A percentile compares a stretch with the other conserved stretches of the same genome.
phyloP scores from a whole-genome alignment of 2,329 filamentous ascomycete species.

The Clarireedia hainanense region DNA sequence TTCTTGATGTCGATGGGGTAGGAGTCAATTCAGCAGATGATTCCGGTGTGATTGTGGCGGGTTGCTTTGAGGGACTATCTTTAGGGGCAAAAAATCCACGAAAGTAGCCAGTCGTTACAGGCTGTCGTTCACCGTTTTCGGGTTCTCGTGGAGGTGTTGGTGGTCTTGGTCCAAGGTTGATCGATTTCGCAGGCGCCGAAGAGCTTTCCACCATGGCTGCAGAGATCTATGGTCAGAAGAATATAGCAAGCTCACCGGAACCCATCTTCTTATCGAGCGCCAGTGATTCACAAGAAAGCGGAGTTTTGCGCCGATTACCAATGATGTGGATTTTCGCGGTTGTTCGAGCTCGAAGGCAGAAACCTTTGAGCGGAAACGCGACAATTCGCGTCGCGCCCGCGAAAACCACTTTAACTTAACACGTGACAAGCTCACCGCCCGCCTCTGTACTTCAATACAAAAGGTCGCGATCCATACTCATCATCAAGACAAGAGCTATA shows the following conservation, averaged over 20 bases:
- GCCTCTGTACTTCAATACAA: not conserved
- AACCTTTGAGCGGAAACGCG: slow-evolving; percentile 3
- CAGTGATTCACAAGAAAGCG: not conserved
- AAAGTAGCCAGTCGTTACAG: slow-evolving; percentile 24
- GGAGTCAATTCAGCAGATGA: slow-evolving; percentile 30
- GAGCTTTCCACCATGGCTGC: slow-evolving; percentile 28
- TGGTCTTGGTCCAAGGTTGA: slow-evolving; percentile 49
- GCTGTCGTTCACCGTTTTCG: slow-evolving; percentile 28
- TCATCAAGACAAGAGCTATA: not conserved
- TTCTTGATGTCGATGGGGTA: slow-evolving; percentile 25
- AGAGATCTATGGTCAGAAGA: slow-evolving; percentile 11
- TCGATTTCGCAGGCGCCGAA: slow-evolving; percentile 31
- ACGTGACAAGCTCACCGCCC: slow-evolving; percentile 2
- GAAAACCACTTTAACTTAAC: slow-evolving; percentile 6
- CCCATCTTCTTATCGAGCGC: slow-evolving; percentile 3
- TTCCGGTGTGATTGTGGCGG: slow-evolving; percentile 17
- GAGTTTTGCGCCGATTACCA: not conserved
- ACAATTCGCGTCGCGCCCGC: not conserved
- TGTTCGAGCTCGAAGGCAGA: not conserved
- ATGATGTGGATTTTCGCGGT: slow-evolving; percentile 1
- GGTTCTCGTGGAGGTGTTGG: slow-evolving; percentile 55
- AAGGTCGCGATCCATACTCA: not conserved
- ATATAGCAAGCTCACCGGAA: not conserved
- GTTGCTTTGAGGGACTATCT: slow-evolving; percentile 9
- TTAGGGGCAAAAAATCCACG: slow-evolving; percentile 8